phyloP scores from a whole-genome alignment of 441 rosid genomes.

The Capsella rubella region DNA sequence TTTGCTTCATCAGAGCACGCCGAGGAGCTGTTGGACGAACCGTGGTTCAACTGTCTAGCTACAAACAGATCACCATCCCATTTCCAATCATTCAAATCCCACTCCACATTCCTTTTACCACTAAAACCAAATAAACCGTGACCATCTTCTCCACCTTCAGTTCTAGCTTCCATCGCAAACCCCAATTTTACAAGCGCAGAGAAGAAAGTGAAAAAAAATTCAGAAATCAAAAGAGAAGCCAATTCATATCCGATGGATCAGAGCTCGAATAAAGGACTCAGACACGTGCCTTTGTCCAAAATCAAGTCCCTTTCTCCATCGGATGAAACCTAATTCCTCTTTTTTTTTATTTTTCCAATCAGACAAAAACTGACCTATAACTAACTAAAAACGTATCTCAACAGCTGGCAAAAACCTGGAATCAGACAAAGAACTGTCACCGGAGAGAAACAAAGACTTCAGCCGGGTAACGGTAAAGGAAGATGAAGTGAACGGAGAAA shows the following conservation, averaged over 20 bases:
- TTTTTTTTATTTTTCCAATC: not conserved
- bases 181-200: not conserved
- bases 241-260: constrained; percentile 6
- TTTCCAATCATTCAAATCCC: constrained; percentile 97
- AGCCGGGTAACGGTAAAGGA: not conserved
- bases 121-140: not conserved
- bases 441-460: not conserved
- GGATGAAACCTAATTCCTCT: constrained; percentile 20
- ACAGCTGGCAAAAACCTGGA: constrained; percentile 22
- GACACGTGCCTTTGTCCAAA: constrained; percentile 23
- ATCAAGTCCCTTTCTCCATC: constrained; percentile 27
- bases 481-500: constrained; percentile 2
- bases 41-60: constrained; percentile 65
- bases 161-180: constrained; percentile 25
- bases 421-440: constrained; percentile 12
- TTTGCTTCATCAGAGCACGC: constrained; percentile 82
- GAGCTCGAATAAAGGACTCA: not conserved
- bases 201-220: not conserved
- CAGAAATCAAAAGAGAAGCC: not conserved
- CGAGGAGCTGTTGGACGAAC: constrained; percentile 66
- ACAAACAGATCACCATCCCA: constrained; percentile 98
- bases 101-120: constrained; percentile 75
- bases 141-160: not conserved
- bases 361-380: constrained; percentile 27
- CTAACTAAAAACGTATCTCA: not conserved